A percentile compares a stretch with the other conserved stretches of the same genome.
These are phyloP conservation scores for Mangifera indica DNA, from an alignment of 345 rosid species.

Conservation along the genomic window DNA sequence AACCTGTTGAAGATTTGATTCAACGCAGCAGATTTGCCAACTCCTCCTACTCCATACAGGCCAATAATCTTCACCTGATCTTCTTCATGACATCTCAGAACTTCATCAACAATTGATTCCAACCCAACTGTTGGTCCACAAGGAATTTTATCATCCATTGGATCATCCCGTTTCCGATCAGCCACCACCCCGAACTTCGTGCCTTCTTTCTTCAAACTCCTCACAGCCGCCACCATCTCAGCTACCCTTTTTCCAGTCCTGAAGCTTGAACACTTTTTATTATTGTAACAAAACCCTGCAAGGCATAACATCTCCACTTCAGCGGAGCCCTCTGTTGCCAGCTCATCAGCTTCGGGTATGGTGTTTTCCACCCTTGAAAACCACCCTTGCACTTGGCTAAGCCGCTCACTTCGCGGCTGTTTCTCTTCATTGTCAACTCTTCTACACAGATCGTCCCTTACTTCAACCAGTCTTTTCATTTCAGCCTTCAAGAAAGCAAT, in stretches of 20 bases:
- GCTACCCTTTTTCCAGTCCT: neutral
- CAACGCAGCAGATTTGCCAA: neutral
- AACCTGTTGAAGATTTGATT: neutral
- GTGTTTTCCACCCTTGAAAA: neutral
- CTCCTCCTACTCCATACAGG: neutral
- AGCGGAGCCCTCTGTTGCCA: neutral
- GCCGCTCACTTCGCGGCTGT: neutral
- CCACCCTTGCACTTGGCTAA: constrained; percentile 1
- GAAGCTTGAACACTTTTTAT: neutral
- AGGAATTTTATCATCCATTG: neutral
- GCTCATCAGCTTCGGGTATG: neutral
- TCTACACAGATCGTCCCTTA: neutral
- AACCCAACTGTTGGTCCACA: neutral
- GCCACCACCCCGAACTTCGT: neutral
- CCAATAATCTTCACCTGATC: neutral
- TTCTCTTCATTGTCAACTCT: neutral
- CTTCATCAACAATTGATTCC: neutral
- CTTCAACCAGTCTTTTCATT: neutral
- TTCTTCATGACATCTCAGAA: neutral
- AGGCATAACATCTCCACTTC: neutral
- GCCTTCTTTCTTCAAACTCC: neutral
- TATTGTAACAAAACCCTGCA: neutral
- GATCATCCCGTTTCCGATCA: neutral
- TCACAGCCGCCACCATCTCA: neutral
- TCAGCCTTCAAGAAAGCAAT: too few species aligned